phyloP scores from a whole-genome alignment of 768 basidiomycete genomes.

The Suillus discolor region DNA sequence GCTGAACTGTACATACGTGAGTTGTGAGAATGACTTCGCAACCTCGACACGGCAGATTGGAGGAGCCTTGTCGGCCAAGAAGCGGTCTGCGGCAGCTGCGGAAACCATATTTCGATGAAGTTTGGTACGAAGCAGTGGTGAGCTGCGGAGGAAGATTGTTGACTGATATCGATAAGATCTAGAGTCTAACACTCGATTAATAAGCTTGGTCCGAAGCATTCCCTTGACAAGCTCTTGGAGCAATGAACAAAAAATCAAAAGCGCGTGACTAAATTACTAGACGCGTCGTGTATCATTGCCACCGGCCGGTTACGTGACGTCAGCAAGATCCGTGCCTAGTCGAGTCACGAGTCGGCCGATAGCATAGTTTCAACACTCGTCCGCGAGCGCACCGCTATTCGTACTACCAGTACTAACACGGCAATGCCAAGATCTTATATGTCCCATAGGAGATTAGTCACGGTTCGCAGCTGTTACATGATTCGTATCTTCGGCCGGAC shows the following conservation, averaged over 20 bases:
- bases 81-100: conserved; percentile 55
- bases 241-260: background rate
- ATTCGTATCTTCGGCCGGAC: background rate
- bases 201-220: conserved; percentile 12
- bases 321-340: background rate
- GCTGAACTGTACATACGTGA: conserved; percentile 47
- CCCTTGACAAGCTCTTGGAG: background rate
- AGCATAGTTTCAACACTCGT: too few relatives aligned
- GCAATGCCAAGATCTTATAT: too few relatives aligned
- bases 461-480: background rate
- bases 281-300: background rate
- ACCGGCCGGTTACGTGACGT: background rate
- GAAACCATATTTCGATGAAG: conserved; percentile 34
- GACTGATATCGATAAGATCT: conserved; percentile 13
- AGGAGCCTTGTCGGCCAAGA: conserved; percentile 74
- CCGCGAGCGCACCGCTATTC: too few relatives aligned
- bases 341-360: background rate
- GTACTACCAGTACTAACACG: too few relatives aligned
- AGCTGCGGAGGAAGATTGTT: background rate
- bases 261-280: background rate
- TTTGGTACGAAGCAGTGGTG: background rate
- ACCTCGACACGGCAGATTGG: conserved; percentile 77
- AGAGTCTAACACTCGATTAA: conserved; percentile 13
- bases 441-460: background rate
- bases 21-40: conserved; percentile 64